These are phyloP conservation scores for Escallonia herrerae DNA, from an alignment of 129 eudicot genomes.

Conservation along the genomic window DNA sequence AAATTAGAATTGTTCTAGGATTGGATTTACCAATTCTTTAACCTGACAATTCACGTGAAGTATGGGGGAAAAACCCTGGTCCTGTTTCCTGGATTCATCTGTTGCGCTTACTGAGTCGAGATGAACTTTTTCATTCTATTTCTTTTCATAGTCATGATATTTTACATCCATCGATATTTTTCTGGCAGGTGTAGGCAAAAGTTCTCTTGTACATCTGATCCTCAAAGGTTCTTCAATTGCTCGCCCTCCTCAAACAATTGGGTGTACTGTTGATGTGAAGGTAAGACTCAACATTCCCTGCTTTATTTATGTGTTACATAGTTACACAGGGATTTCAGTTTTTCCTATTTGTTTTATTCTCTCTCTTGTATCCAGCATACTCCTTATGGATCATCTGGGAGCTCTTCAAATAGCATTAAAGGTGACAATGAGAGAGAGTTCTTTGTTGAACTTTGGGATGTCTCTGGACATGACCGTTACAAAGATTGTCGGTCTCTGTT, in stretches of 20 bases:
- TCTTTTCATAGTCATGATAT: neutral
- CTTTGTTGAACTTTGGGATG: conserved; percentile 96
- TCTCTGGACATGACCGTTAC: conserved; percentile 90
- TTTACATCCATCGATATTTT: neutral
- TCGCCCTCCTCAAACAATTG: conserved; percentile 83
- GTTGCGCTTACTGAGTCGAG: neutral
- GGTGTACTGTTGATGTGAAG: conserved; percentile 83
- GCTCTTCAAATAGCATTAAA: conserved; percentile 68
- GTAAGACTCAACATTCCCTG: conserved; percentile 24
- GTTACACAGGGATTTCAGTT: neutral
- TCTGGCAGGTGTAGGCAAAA: conserved; percentile 79
- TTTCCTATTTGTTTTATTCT: conserved; percentile 9
- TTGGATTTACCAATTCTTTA: no score
- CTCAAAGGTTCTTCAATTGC: conserved; percentile 60
- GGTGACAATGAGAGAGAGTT: conserved; percentile 85
- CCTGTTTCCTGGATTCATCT: no score
- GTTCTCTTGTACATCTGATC: conserved; percentile 91
- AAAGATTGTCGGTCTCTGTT: conserved; percentile 94
- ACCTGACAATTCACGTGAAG: no score
- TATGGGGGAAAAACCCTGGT: no score
- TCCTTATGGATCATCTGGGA: conserved; percentile 67
- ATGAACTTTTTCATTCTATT: conserved; percentile 1
- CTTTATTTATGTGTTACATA: neutral
- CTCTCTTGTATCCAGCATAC: conserved; percentile 45
- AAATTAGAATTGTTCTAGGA: no score